Evolutionary conservation across 1,284 basidiomycete genomes (phyloP), one percentile per base, ranked within the genome.

Genomic region (Pterula multifida): DNA sequence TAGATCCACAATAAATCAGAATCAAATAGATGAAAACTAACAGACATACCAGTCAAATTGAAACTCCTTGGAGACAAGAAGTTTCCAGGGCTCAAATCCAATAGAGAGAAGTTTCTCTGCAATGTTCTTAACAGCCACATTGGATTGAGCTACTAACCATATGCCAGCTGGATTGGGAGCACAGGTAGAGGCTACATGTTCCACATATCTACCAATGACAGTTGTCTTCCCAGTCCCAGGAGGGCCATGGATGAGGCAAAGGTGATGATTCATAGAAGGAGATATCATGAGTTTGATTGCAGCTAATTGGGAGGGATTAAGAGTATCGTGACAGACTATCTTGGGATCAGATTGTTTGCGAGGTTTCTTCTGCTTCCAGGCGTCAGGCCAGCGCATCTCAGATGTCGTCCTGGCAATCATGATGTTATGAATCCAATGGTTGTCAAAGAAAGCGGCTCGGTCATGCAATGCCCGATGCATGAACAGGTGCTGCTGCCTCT

Each of bases 91-190:
- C 9, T 56, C n/a, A 56, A 78, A 77, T 0, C 63, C 63, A 48
- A 68, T 61, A 23, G 67, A 60, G 3, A 63, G 59, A 2, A 82
- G 64, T 60, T 79, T 81, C 59, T 80, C 76, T 44, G 79, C 79
- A 61, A 83, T 80, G 56, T 81, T 82, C 63, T 81, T 82, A 23
- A 82, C 77, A n/a, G 78, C 75, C 21, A 75, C 71, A 62, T 73
- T 75, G 26, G 63, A 81, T 49, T 89, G 81, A 3, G 85, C 83
- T 50, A 82, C 66, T 4, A 89, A 69, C 82, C 83, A 89, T 6
- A 85, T 73, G 1, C 77, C 78, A 53, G 56, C 55, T 9, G 13
- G n/a, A 13, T 55, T 50, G 50, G 56, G 59, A 17, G 57, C 48
- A 26, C 68, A 65, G 28, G 70, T 67, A 45, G 65, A 56, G 17